Conservation (phyloP, 2,329 filamentous ascomycete genomes). For the Geosmithia flava region DNA sequence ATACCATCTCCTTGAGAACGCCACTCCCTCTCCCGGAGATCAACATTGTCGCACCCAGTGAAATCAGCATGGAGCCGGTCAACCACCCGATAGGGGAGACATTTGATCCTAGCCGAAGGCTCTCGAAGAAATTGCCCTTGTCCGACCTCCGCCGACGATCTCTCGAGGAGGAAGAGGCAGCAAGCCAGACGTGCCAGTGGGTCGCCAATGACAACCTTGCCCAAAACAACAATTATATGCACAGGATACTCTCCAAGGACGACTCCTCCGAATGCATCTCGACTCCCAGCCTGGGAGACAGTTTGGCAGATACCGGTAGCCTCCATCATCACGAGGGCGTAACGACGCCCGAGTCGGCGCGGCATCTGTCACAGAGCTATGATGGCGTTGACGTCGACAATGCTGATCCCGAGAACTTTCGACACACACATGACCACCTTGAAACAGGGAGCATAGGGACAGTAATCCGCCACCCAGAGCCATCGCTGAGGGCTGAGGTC, state of each 20-base stretch:
- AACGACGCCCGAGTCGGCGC: not conserved
- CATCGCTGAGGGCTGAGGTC: not conserved
- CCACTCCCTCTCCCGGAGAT: not conserved
- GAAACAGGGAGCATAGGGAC: not conserved
- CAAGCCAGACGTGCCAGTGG: not conserved
- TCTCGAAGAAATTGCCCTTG: not conserved
- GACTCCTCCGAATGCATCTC: not conserved
- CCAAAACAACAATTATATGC: constrained; percentile 13
- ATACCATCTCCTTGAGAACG: constrained; percentile 10
- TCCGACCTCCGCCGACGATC: not conserved
- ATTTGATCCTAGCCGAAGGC: not conserved
- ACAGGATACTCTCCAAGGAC: constrained; percentile 5
- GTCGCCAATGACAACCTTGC: not conserved
- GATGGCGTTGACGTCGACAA: not conserved
- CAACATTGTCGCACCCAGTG: not conserved
- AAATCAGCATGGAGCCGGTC: not conserved
- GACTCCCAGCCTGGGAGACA: constrained; percentile 8
- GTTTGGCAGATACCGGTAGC: constrained; percentile 16
- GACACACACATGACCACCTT: not conserved
- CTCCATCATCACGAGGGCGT: constrained; percentile 13
- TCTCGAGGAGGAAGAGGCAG: not conserved
- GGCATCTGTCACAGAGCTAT: not conserved
- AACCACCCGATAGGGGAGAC: not conserved
- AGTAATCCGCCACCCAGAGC: not conserved
- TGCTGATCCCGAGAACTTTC: not conserved